A percentile compares a stretch with the other conserved stretches of the same genome.
Conservation (phyloP, 164 flowering plant genomes). For the Warburgia ugandensis region DNA sequence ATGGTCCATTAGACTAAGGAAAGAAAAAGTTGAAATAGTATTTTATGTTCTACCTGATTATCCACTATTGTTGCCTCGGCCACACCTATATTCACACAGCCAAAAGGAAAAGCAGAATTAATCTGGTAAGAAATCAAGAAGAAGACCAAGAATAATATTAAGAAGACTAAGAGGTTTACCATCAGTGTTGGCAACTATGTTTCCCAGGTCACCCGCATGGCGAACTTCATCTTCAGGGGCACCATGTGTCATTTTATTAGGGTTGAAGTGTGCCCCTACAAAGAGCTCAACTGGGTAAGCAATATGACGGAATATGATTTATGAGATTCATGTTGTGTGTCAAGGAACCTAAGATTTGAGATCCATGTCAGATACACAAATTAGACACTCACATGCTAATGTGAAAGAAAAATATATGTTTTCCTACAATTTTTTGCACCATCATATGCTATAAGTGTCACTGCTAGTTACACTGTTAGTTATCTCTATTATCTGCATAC, state of each 20-base stretch:
- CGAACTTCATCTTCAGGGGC: constrained; percentile 89
- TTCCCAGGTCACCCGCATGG: constrained; percentile 99
- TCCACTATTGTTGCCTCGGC: constrained; percentile 91
- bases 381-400: too few species aligned
- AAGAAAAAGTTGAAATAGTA: background rate
- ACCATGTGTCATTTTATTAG: constrained; percentile 76
- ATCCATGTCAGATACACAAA: background rate
- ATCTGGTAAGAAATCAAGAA: background rate
- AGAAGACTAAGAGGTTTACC: constrained; percentile 37
- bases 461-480: too few species aligned
- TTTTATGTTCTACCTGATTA: constrained; percentile 45
- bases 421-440: too few species aligned
- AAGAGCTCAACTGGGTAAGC: background rate
- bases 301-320: background rate
- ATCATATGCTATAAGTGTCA: too few species aligned
- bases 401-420: too few species aligned
- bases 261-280: constrained; percentile 84
- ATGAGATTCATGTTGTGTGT: background rate
- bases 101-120: background rate
- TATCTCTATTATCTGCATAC: too few species aligned
- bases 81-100: constrained; percentile 45
- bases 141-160: background rate
- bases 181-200: constrained; percentile 86
- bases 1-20: background rate
- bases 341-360: background rate